These are phyloP conservation scores for Magnolia officinalis DNA, from an alignment of 164 flowering plant species.

Conservation along the genomic window DNA sequence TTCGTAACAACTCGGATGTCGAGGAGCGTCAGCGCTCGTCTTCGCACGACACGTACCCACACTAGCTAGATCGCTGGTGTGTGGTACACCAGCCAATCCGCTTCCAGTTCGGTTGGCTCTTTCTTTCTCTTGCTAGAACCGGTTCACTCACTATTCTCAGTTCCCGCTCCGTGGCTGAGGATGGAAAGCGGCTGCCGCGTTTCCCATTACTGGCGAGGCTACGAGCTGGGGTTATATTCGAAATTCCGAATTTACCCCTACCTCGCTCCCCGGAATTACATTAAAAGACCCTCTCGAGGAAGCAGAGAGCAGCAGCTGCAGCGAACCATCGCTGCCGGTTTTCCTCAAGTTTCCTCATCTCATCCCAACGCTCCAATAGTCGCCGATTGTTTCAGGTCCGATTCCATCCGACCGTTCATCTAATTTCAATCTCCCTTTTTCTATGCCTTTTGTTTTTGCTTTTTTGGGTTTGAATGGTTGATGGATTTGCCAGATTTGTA, in stretches of 20 bases:
- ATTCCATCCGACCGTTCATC: neutral
- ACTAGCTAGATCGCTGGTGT: no score
- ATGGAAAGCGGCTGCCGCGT: constrained; percentile 13
- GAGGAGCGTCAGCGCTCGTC: no score
- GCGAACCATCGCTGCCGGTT: neutral
- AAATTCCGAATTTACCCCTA: neutral
- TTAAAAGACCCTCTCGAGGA: neutral
- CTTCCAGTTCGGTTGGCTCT: no score
- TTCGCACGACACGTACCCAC: no score
- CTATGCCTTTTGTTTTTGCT: neutral
- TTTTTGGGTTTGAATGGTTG: neutral
- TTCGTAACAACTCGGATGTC: no score
- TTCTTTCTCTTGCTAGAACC: no score
- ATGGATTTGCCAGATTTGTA: no score
- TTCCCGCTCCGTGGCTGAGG: neutral
- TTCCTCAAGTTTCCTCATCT: neutral
- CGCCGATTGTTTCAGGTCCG: constrained; percentile 5
- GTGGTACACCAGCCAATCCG: no score
- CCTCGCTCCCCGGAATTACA: neutral
- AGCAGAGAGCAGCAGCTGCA: neutral
- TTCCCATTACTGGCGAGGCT: constrained; percentile 5
- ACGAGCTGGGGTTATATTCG: neutral
- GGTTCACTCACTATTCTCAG: no score
- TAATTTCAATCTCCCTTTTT: neutral
- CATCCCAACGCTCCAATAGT: neutral